A percentile compares a stretch with the other conserved stretches of the same genome.
Conservation (phyloP, 768 basidiomycete species). For the Epithele typhae region DNA sequence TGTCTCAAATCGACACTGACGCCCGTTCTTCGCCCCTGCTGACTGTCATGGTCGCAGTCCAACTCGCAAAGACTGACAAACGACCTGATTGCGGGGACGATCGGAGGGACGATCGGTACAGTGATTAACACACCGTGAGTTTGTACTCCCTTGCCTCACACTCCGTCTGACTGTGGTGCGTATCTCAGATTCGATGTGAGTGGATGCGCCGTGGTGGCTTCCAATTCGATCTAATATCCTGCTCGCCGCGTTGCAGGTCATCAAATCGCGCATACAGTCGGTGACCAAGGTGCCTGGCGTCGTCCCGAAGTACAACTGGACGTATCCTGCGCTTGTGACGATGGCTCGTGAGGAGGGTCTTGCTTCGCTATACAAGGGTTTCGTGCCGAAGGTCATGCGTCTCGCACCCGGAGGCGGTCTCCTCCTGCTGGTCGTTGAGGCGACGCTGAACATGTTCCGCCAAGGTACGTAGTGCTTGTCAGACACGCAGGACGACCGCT, state of each 20-base stretch:
- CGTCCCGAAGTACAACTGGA: slow-evolving; percentile 90
- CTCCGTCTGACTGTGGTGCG: background rate
- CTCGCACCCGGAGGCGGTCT: slow-evolving; percentile 96
- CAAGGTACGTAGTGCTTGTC: slow-evolving; percentile 39
- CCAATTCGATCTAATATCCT: background rate
- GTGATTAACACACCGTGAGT: slow-evolving; percentile 87
- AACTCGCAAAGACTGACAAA: slow-evolving; percentile 72
- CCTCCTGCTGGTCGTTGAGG: slow-evolving; percentile 88
- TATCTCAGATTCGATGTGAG: slow-evolving; percentile 43
- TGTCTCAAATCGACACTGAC: slow-evolving; percentile 14
- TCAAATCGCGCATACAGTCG: slow-evolving; percentile 94
- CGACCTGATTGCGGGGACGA: slow-evolving; percentile 86
- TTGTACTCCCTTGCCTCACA: too few relatives aligned
- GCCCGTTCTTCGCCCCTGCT: background rate
- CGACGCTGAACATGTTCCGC: slow-evolving; percentile 74
- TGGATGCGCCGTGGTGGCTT: background rate
- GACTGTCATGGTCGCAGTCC: slow-evolving; percentile 35
- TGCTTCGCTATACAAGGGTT: slow-evolving; percentile 89
- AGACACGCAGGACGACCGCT: background rate
- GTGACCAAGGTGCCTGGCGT: slow-evolving; percentile 59
- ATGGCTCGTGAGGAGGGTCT: slow-evolving; percentile 87
- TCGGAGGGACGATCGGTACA: slow-evolving; percentile 91
- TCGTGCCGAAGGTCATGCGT: slow-evolving; percentile 91
- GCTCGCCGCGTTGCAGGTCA: slow-evolving; percentile 51
- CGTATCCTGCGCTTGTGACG: slow-evolving; percentile 80